Percentiles rank a stretch among this genome's conserved stretches.
phyloP scores from a whole-genome alignment of 495 filamentous ascomycete genomes.

The Ramalina peruviana region DNA sequence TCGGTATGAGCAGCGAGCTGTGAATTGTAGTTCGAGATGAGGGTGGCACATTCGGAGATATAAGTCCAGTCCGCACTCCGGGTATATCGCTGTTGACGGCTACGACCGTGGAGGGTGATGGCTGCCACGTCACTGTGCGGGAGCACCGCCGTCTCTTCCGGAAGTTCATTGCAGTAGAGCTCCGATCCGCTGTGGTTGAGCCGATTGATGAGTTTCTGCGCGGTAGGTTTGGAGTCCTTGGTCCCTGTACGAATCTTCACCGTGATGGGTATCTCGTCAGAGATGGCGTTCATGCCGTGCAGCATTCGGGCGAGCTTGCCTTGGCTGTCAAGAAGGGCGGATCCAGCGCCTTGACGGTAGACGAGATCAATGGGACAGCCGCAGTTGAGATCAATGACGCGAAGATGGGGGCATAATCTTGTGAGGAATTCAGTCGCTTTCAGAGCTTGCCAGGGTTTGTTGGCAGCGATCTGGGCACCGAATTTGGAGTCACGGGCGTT shows the following conservation, averaged over 20 bases:
- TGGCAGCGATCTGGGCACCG: slow-evolving; percentile 81
- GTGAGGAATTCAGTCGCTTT: slow-evolving; percentile 77
- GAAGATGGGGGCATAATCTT: slow-evolving; percentile 58
- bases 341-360: slow-evolving; percentile 73
- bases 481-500: slow-evolving; percentile 73
- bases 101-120: slow-evolving; percentile 86
- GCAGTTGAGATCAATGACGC: slow-evolving; percentile 88
- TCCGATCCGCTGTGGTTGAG: slow-evolving; percentile 66
- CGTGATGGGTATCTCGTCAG: slow-evolving; percentile 73
- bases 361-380: slow-evolving; percentile 94
- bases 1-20: slow-evolving; percentile 50
- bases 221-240: slow-evolving; percentile 62
- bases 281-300: slow-evolving; percentile 87
- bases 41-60: slow-evolving; percentile 74
- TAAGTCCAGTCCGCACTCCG: slow-evolving; percentile 81
- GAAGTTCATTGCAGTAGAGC: slow-evolving; percentile 38
- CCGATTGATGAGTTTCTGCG: slow-evolving; percentile 67
- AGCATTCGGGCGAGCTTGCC: slow-evolving; percentile 83
- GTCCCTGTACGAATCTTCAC: slow-evolving; percentile 92
- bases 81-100: slow-evolving; percentile 88
- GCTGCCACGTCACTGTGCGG: slow-evolving; percentile 60
- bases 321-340: slow-evolving; percentile 76
- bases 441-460: slow-evolving; percentile 73
- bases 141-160: slow-evolving; percentile 13
- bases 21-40: slow-evolving; percentile 64